Conservation (phyloP, 2,329 filamentous ascomycete genomes). For the Phaeomoniella chlamydospora region DNA sequence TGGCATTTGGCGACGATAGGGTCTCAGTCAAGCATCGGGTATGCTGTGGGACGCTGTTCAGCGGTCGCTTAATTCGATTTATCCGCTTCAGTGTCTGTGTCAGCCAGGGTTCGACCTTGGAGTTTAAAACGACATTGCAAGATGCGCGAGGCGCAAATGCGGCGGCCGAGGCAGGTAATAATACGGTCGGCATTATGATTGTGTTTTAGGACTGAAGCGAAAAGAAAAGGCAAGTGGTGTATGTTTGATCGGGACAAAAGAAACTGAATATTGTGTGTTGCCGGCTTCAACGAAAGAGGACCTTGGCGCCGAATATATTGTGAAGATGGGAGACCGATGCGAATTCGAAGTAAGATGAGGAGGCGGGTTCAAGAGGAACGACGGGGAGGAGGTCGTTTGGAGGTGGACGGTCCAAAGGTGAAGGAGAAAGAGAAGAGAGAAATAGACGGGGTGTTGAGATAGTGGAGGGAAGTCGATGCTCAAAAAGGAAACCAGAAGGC, state of each 20-base stretch:
- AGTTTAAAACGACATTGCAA: conserved; percentile 85
- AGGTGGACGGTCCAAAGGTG: not conserved
- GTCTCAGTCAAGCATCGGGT: conserved; percentile 91
- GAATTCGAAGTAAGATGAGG: not conserved
- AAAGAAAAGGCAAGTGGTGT: conserved; percentile 16
- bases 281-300: conserved; percentile 43
- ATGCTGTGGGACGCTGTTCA: conserved; percentile 95
- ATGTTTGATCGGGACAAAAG: conserved; percentile 25
- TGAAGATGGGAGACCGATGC: not conserved
- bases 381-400: conserved; percentile 1
- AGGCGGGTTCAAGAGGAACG: not conserved
- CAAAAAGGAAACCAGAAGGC: not conserved
- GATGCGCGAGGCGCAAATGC: conserved; percentile 90
- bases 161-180: conserved; percentile 87
- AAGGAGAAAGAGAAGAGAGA: not conserved
- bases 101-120: conserved; percentile 90
- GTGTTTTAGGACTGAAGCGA: conserved; percentile 9
- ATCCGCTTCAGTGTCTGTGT: conserved; percentile 93
- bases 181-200: conserved; percentile 69
- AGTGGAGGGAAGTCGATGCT: not conserved
- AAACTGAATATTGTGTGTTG: conserved; percentile 29
- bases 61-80: conserved; percentile 87
- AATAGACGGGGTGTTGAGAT: not conserved
- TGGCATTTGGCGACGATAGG: conserved; percentile 73
- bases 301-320: conserved; percentile 43